phyloP scores from a whole-genome alignment of 2,329 filamentous ascomycete genomes.

The Arthrinium puccinioides region DNA sequence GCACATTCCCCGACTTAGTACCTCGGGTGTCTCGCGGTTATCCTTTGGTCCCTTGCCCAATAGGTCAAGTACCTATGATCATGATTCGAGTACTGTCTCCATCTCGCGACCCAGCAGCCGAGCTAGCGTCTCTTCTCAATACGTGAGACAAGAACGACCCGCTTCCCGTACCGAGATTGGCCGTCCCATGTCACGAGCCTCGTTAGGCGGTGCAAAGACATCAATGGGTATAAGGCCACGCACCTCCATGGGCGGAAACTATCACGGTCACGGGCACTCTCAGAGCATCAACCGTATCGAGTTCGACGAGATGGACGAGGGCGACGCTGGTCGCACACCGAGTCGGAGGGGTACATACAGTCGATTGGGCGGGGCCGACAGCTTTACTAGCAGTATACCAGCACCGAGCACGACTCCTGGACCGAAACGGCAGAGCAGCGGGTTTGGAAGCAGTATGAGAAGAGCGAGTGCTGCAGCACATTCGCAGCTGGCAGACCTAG shows the following conservation, averaged over 20 bases:
- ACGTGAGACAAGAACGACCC: conserved; percentile 38
- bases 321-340: conserved; percentile 42
- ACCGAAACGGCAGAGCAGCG: conserved; percentile 39
- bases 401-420: conserved; percentile 39
- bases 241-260: conserved; percentile 61
- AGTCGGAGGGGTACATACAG: conserved; percentile 48
- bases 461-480: conserved; percentile 33
- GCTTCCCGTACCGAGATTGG: conserved; percentile 48
- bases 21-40: conserved; percentile 54
- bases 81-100: conserved; percentile 28
- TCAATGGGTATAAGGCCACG: conserved; percentile 60
- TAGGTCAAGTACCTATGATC: conserved; percentile 37
- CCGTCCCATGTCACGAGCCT: conserved; percentile 59
- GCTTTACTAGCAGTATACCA: conserved; percentile 37
- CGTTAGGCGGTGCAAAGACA: conserved; percentile 52
- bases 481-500: conserved; percentile 41
- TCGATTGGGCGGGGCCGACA: conserved; percentile 33
- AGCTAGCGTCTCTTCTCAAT: conserved; percentile 45
- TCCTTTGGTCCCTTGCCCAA: conserved; percentile 57
- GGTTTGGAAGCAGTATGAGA: conserved; percentile 23
- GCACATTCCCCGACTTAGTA: conserved; percentile 53
- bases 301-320: conserved; percentile 42
- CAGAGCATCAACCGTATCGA: conserved; percentile 50
- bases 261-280: conserved; percentile 51
- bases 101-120: conserved; percentile 68